phyloP scores from a whole-genome alignment of 768 basidiomycete species.

The Russula earlei region DNA sequence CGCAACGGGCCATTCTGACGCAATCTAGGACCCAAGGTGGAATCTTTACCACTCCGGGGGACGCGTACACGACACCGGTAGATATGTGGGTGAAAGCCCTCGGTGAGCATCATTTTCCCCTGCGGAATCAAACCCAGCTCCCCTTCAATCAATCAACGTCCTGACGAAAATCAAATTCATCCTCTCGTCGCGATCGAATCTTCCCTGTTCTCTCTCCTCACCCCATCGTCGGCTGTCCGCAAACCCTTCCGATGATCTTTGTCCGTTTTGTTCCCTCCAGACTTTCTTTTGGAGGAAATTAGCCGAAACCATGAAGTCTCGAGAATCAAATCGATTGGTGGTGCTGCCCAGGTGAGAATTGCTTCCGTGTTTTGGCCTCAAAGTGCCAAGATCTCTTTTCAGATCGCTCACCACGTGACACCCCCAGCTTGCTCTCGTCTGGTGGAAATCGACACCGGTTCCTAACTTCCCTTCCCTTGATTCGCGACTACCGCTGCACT shows the following conservation, averaged over 20 bases:
- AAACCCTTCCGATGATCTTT: constrained; percentile 1
- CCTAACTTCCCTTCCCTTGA: constrained; percentile 66
- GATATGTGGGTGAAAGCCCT: constrained; percentile 88
- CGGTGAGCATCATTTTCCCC: constrained; percentile 41
- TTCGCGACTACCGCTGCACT: constrained; percentile 56
- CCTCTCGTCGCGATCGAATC: constrained; percentile 14
- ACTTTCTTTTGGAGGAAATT: constrained; percentile 68
- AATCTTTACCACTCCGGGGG: constrained; percentile 77
- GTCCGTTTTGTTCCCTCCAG: constrained; percentile 29
- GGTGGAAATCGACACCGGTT: constrained; percentile 78
- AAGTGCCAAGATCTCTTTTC: not conserved
- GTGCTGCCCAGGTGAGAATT: constrained; percentile 53
- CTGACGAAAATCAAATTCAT: constrained; percentile 56
- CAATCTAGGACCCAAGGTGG: constrained; percentile 67
- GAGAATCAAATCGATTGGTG: constrained; percentile 67
- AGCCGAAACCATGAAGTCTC: constrained; percentile 58
- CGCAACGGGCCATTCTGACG: constrained; percentile 1
- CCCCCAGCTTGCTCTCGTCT: constrained; percentile 59
- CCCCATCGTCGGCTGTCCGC: no score
- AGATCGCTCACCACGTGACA: constrained; percentile 9
- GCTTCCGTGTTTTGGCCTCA: not conserved
- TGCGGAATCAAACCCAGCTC: constrained; percentile 14
- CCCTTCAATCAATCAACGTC: not conserved
- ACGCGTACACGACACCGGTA: constrained; percentile 79
- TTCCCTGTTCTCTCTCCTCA: no score